Base-by-base conservation (phyloP, 2,329 filamentous ascomycete genomes). In the Myriosclerotinia scirpicola region DNA sequence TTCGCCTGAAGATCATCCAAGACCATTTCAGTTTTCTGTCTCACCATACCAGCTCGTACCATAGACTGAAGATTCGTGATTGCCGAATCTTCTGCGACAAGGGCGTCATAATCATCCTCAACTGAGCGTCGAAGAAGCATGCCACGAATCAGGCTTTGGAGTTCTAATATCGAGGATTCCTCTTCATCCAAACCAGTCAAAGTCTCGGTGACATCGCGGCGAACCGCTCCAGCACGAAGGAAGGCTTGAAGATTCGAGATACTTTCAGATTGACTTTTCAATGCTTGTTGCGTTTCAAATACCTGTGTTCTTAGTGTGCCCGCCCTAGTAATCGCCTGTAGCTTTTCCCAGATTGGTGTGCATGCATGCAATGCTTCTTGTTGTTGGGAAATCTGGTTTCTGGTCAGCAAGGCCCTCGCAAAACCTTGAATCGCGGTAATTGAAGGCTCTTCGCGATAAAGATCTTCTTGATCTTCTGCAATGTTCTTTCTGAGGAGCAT, bases 1-100 rank as follows among this genome's bases (percentile, higher is more conserved):
- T 91, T 86, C 2, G 87, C 86, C 62, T 87, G 81, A 36, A 98
- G 85, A 53, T 90, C 84, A 20, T 88, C 85, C 17, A 96, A 83
- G 54, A 94, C 82, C 2, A 83, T 81, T 58, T 80, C 79, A 46
- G 90, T 85, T 55, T 84, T 78, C 68, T 87, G 81, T 66, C 92
- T 85, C 72, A 83, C 83, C 20, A 89, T 76, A 71, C 81, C 86
- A n/a, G 89, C 91, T 70, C 91, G 84, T 36, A 85, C 84, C 54
- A 84, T 81, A 26, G 87, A 85, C 76, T 96, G 92, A 1, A 96
- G 81, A 34, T 82, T 79, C 26, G 80, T 83, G 62, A 92, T 85
- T 9, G 81, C 79, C 0, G 81, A 74, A 11, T 83, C 82, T 72
- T 91, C 82, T 54, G 80, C 80, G 64, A 86, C 81, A 26, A 96